Conservation (phyloP, 108 stramenopile genomes). For the Mayamaea pseudoterrestris region DNA sequence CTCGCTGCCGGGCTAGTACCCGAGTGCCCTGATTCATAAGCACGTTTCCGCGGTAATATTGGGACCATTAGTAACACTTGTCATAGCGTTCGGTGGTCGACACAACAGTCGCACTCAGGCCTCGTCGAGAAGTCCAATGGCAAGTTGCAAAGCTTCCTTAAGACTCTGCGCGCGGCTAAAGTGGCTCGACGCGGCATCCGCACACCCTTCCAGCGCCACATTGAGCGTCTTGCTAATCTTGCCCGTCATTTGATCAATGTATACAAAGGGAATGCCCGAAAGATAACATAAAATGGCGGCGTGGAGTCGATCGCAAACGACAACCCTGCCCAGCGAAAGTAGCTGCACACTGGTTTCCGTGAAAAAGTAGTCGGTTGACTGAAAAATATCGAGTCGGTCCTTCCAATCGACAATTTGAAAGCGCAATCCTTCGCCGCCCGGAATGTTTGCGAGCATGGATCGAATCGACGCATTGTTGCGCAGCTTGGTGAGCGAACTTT, state of each 20-base stretch:
- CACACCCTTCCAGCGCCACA: conserved; percentile 15
- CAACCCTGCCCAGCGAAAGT: conserved; percentile 16
- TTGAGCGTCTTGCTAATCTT: conserved; percentile 13
- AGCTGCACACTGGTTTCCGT: conserved; percentile 19
- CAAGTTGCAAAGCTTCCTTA: conserved; percentile 7
- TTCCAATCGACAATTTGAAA: conserved; percentile 19
- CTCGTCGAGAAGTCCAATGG: conserved; percentile 8
- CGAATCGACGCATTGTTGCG: conserved; percentile 4
- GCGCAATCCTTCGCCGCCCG: background rate
- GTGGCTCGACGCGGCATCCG: conserved; percentile 6
- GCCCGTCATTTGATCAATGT: conserved; percentile 16
- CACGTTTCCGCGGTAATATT: too few species aligned
- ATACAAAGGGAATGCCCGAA: conserved; percentile 18
- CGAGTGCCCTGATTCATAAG: too few species aligned
- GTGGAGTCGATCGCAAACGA: conserved; percentile 25
- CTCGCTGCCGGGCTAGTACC: too few species aligned
- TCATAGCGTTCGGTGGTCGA: too few species aligned
- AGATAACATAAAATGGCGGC: conserved; percentile 19
- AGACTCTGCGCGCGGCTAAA: conserved; percentile 6
- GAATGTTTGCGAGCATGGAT: background rate
- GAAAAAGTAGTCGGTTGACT: conserved; percentile 14
- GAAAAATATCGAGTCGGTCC: conserved; percentile 11
- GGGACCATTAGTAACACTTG: too few species aligned
- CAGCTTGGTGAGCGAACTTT: conserved; percentile 8
- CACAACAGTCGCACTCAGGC: too few species aligned